These are phyloP conservation scores for Mortierella polycephala DNA, from an alignment of 371 early-diverging fungal species.

Conservation along the genomic window DNA sequence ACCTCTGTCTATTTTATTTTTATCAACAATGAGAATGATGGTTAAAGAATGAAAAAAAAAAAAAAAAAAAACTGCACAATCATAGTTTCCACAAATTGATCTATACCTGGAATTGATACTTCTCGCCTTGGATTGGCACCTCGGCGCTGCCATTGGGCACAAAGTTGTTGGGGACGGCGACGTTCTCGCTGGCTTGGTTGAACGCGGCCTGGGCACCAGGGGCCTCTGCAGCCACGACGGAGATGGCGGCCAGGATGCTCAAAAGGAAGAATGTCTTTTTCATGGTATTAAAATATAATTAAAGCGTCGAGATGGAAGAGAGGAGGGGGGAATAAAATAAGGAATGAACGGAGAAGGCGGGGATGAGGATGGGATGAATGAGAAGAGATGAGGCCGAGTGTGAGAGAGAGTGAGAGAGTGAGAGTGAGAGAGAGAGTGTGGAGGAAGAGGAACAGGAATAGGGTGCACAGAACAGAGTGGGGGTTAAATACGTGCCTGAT, in stretches of 20 bases:
- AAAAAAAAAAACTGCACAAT: no score
- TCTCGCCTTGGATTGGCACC: conserved; percentile 38
- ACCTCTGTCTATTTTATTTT: conserved; percentile 71
- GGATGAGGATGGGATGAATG: not conserved
- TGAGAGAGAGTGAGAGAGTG: not conserved
- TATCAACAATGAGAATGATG: not conserved
- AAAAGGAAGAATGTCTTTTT: conserved; percentile 47
- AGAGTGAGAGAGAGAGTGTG: not conserved
- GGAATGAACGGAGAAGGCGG: not conserved
- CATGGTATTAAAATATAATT: conserved; percentile 19
- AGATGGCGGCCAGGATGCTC: conserved; percentile 51
- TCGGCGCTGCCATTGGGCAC: conserved; percentile 24
- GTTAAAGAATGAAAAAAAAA: not conserved
- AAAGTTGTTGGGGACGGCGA: conserved; percentile 50
- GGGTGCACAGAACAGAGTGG: not conserved
- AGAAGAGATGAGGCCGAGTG: not conserved
- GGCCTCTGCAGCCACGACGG: conserved; percentile 51
- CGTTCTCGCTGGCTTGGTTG: conserved; percentile 35
- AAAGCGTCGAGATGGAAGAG: not conserved
- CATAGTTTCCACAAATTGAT: no score
- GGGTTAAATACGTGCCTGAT: not conserved
- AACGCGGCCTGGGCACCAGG: conserved; percentile 45
- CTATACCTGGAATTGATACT: conserved; percentile 54
- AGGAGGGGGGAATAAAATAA: not conserved
- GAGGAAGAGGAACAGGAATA: no score